Evolutionary conservation across 2,329 filamentous ascomycete species (phyloP).

Genomic region (Aspergillus sp.): DNA sequence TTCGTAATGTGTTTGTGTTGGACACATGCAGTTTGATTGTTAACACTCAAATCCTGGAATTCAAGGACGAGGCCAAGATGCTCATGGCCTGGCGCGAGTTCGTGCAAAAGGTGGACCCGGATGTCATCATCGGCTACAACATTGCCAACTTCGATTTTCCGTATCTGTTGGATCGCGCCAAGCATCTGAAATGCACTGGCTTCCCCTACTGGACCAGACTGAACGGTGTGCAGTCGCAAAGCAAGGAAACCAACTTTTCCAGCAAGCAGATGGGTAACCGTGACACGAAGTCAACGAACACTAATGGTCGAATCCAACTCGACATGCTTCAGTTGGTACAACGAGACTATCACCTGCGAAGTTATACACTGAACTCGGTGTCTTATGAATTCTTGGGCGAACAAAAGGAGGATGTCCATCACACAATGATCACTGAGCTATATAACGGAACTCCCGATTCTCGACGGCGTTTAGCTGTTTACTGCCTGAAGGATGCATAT

Average conservation of each 20-base stretch:
- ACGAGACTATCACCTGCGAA: conserved; percentile 89
- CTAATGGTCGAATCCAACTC: conserved; percentile 87
- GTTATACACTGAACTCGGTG: conserved; percentile 96
- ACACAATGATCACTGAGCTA: conserved; percentile 98
- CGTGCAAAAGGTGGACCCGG: conserved; percentile 83
- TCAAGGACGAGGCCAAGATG: conserved; percentile 81
- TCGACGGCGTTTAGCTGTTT: conserved; percentile 83
- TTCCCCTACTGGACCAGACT: conserved; percentile 90
- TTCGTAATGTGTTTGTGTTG: conserved; percentile 94
- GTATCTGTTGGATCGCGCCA: conserved; percentile 86
- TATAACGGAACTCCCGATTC: conserved; percentile 97
- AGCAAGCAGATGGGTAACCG: conserved; percentile 98
- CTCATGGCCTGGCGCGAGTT: conserved; percentile 91
- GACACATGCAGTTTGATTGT: conserved; percentile 92
- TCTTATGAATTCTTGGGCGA: conserved; percentile 93
- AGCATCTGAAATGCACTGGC: conserved; percentile 72
- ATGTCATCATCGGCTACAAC: conserved; percentile 98
- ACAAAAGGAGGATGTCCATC: conserved; percentile 97
- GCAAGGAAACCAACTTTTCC: conserved; percentile 82
- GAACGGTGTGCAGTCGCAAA: conserved; percentile 67
- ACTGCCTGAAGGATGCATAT: conserved; percentile 97
- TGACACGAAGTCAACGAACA: conserved; percentile 92
- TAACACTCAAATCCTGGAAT: conserved; percentile 88
- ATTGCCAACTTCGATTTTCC: conserved; percentile 99
- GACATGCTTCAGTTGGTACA: conserved; percentile 95